phyloP scores from a whole-genome alignment of 768 basidiomycete species.

The Suillus discolor region DNA sequence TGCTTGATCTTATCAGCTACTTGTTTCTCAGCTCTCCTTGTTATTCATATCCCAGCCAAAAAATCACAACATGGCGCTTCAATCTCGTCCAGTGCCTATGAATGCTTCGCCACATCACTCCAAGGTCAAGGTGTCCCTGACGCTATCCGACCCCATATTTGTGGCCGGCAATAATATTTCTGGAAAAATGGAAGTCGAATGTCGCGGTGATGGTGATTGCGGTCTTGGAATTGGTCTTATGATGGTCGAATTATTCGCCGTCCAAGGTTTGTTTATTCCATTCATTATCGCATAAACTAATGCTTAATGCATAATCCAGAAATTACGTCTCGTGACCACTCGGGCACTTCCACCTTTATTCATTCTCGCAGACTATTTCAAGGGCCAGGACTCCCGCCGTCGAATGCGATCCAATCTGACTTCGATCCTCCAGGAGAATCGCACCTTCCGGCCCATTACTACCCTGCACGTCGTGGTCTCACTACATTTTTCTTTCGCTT shows the following conservation, averaged over 20 bases:
- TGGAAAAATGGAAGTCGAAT: conserved; percentile 82
- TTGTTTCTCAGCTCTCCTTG: background rate
- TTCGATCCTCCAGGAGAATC: conserved; percentile 51
- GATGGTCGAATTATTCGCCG: conserved; percentile 75
- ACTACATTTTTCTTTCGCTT: conserved; percentile 84
- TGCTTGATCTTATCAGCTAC: conserved; percentile 9
- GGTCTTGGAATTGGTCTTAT: conserved; percentile 74
- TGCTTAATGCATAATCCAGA: conserved; percentile 44
- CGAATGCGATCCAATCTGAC: conserved; percentile 76
- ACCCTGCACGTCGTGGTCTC: conserved; percentile 72
- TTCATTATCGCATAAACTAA: conserved; percentile 7
- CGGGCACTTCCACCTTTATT: conserved; percentile 77
- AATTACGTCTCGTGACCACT: conserved; percentile 75
- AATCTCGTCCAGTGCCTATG: conserved; percentile 63
- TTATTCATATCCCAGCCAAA: background rate
- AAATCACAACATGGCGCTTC: conserved; percentile 27
- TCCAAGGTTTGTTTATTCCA: conserved; percentile 54
- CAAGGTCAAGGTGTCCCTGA: conserved; percentile 72
- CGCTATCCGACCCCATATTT: conserved; percentile 58
- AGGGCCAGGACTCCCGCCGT: conserved; percentile 79
- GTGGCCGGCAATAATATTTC: conserved; percentile 67
- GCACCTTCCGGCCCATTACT: conserved; percentile 63
- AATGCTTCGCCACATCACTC: conserved; percentile 79
- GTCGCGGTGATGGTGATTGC: conserved; percentile 61
- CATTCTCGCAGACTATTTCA: conserved; percentile 75